Percentiles rank a stretch among this genome's conserved stretches.
These are phyloP conservation scores for Diplodia sapinea DNA, from an alignment of 2,329 filamentous ascomycete genomes.

Conservation along the genomic window DNA sequence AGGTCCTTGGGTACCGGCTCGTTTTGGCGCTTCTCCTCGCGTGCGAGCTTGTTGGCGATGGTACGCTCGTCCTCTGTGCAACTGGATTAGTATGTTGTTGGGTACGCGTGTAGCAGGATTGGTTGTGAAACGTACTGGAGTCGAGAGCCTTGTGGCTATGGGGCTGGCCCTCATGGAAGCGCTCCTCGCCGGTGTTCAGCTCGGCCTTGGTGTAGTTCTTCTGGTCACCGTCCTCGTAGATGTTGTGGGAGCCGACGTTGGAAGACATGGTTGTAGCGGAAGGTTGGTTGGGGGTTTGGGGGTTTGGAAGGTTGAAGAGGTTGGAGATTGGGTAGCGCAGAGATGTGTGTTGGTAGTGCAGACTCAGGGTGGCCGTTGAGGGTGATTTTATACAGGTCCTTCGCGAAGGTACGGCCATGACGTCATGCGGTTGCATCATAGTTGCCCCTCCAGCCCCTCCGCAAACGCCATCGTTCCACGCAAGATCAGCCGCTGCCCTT, in stretches of 20 bases:
- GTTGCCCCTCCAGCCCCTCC: conserved; percentile 18
- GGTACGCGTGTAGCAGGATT: too few relatives aligned
- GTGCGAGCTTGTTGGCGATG: conserved; percentile 73
- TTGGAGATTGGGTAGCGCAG: conserved; percentile 7
- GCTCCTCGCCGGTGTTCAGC: conserved; percentile 55
- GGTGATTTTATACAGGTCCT: conserved; percentile 11
- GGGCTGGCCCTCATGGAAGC: conserved; percentile 74
- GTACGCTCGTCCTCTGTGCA: conserved; percentile 69
- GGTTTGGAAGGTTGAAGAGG: neutral
- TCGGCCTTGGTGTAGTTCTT: conserved; percentile 64
- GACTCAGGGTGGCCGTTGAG: neutral
- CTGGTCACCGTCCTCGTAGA: conserved; percentile 83
- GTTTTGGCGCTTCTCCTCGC: conserved; percentile 62
- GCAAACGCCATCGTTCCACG: conserved; percentile 21
- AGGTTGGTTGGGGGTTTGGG: neutral
- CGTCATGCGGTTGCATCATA: conserved; percentile 13
- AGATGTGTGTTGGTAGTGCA: neutral
- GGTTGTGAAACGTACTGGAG: conserved; percentile 63
- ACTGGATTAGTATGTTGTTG: too few relatives aligned
- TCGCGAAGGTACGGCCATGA: neutral
- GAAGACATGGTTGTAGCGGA: conserved; percentile 56
- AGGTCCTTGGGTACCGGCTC: conserved; percentile 45
- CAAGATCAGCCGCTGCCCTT: conserved; percentile 19
- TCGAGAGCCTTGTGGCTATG: conserved; percentile 73
- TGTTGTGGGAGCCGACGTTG: conserved; percentile 67